phyloP scores from a whole-genome alignment of 306 rosid genomes.

The Oemleria cerasiformis region DNA sequence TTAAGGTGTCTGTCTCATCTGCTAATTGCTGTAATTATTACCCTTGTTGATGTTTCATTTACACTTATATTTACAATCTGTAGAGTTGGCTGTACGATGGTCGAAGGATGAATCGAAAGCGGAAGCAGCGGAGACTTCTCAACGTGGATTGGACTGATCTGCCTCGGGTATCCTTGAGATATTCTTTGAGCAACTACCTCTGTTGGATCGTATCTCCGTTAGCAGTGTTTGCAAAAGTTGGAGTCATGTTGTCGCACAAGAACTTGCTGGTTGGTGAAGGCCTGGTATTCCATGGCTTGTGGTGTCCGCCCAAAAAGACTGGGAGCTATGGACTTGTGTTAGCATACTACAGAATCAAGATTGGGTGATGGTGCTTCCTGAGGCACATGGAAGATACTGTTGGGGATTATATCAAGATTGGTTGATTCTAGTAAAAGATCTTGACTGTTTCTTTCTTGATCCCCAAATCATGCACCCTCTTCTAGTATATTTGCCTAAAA shows the following conservation, averaged over 20 bases:
- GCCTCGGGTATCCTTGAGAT: conserved; percentile 32
- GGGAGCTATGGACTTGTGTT: conserved; percentile 43
- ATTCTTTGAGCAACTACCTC: conserved; percentile 36
- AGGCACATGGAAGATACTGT: conserved; percentile 41
- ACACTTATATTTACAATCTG: background rate
- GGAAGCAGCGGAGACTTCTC: conserved; percentile 18
- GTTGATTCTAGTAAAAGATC: conserved; percentile 44
- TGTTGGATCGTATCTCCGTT: conserved; percentile 46
- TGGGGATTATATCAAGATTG: conserved; percentile 75
- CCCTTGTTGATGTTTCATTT: background rate
- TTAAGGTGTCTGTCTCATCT: background rate
- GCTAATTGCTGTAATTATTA: background rate
- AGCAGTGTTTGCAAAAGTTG: conserved; percentile 55
- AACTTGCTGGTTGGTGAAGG: conserved; percentile 42
- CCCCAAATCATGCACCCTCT: no score
- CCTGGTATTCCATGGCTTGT: conserved; percentile 61
- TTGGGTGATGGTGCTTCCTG: conserved; percentile 50
- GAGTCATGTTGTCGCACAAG: conserved; percentile 45
- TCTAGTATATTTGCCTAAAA: no score
- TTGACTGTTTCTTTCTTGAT: conserved; percentile 25
- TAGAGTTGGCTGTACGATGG: conserved; percentile 25
- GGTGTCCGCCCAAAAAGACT: conserved; percentile 41
- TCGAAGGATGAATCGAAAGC: conserved; percentile 28
- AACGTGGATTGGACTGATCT: conserved; percentile 50
- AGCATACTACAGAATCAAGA: conserved; percentile 49